Evolutionary conservation across 805 yeast species (phyloP), one percentile per base, ranked within the genome.

Genomic region (Barnettozyma wickerhamii): DNA sequence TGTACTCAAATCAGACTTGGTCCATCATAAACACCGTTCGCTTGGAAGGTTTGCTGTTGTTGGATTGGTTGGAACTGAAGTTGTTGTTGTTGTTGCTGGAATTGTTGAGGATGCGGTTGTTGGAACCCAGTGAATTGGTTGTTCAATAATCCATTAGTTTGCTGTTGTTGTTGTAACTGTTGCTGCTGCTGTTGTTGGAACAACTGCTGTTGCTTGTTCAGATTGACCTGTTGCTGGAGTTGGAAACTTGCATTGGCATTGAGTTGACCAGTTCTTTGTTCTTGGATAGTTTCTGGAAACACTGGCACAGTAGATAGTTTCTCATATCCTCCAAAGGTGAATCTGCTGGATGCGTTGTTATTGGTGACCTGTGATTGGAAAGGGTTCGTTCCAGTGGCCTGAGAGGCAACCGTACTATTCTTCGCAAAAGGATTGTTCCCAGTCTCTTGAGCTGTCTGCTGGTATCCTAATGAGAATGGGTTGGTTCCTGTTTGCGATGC

Each of bases 241-340:
- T 62, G 66, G 19, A 56, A 46, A 21, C 55, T 50, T 6, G 77
- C 76, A 41, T 64, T 63, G 30, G 53, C 62, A 40, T 65, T 66
- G 30, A 59, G 60, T 39, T 64, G 69, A 15, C 64, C 65, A 3
- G 59, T 56, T 19, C 52, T 52, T 23, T 55, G 62, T 24, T 64
- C 69, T 38, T 63, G 64, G 50, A 74, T 76, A 7, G 85, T 79
- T 50, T 79, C 79, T 0, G 86, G 87, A 51, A 81, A 84, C 7
- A 81, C 84, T 3, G 88, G 75, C 4, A 74, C 63, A 1, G 89
- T 82, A 9, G 81, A 81, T 33, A 82, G 58, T 37, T 66, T 65
- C 54, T 84, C 90, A 45, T 80, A 68, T 0, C 90, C 91, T 4
- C 90, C 91, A 26, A 87, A 84, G 2, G 88, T 81, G 2, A 77